A percentile compares a stretch with the other conserved stretches of the same genome.
Conservation (phyloP, 2,329 filamentous ascomycete species). For the Epichloe gansuensis region DNA sequence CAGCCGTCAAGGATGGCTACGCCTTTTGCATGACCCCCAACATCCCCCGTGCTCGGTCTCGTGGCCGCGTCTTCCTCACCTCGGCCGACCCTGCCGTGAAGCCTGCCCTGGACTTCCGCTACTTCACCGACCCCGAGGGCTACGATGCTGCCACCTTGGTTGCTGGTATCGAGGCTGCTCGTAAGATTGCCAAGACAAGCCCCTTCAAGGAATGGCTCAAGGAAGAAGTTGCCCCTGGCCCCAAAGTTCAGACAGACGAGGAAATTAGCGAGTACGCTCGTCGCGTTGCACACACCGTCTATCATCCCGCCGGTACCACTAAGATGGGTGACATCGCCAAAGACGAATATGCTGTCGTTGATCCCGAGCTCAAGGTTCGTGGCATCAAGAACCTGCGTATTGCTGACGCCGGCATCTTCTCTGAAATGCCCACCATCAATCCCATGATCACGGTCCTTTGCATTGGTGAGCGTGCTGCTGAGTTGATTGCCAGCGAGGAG, state of each 20-base stretch:
- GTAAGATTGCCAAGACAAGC: constrained; percentile 58
- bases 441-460: constrained; percentile 82
- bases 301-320: constrained; percentile 79
- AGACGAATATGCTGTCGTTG: constrained; percentile 68
- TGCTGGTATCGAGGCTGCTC: constrained; percentile 63
- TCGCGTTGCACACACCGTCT: constrained; percentile 73
- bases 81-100: constrained; percentile 64
- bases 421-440: constrained; percentile 75
- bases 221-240: constrained; percentile 67
- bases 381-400: constrained; percentile 65
- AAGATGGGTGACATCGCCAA: constrained; percentile 68
- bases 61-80: constrained; percentile 65
- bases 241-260: constrained; percentile 60
- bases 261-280: constrained; percentile 72
- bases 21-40: constrained; percentile 92
- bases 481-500: constrained; percentile 62
- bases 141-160: constrained; percentile 76
- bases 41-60: constrained; percentile 70
- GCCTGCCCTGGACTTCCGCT: constrained; percentile 75
- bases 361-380: constrained; percentile 56
- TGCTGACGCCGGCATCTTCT: constrained; percentile 79
- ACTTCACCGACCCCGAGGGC: constrained; percentile 77
- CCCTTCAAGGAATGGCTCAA: constrained; percentile 78
- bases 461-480: constrained; percentile 71
- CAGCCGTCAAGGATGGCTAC: constrained; percentile 49